Base-by-base conservation (phyloP, 352 stramenopile species). In the Phytopythium delawarense region DNA sequence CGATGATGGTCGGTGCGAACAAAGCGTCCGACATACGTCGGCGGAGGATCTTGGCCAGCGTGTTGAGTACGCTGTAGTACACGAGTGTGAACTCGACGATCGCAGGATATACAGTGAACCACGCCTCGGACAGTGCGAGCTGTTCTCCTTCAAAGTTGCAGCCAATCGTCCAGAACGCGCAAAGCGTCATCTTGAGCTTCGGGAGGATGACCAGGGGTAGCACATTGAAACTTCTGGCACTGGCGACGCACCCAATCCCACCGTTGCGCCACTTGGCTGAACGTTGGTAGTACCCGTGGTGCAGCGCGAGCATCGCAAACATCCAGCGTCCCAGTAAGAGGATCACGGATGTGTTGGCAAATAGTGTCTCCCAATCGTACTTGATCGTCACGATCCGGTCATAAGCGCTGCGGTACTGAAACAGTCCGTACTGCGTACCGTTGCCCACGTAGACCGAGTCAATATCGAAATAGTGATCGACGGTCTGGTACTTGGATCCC, bases 101-200 rank as follows among this genome's bases (percentile, higher is more conserved):
- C 0, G 55, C 63, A 18, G 69, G 66, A 32, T 79, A 81, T 6
- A 81, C 63, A 0, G 53, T 65, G 48, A 76, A 79, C 75, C 73
- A 84, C 0, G 72, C 46, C 16, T 78, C 68, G 0, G 65, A 23
- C 8, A 81, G 21, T 0, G 63, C 67, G 8, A 20, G 16, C 56
- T 81, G 66, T 16, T 76, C 57, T 2, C 74, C 73, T 64, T 82
- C 64, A 45, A 81, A 79, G 15, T 61, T 30, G 39, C 64, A 76
- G 16, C 69, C 74, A 6, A 72, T 58, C 2, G 71, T 54, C 32
- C 62, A 75, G 16, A 75, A 73, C 2, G 60, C 62, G 11, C 64
- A 59, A 12, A 78, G 21, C 21, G 55, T 71, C 21, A 67, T 65
- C 45, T 70, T 75, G 6, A 75, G 42, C 0, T 57, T 51, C 0